A percentile compares a stretch with the other conserved stretches of the same genome.
Conservation (phyloP, 2,329 filamentous ascomycete genomes). For the Metarhizium guizhouense region DNA sequence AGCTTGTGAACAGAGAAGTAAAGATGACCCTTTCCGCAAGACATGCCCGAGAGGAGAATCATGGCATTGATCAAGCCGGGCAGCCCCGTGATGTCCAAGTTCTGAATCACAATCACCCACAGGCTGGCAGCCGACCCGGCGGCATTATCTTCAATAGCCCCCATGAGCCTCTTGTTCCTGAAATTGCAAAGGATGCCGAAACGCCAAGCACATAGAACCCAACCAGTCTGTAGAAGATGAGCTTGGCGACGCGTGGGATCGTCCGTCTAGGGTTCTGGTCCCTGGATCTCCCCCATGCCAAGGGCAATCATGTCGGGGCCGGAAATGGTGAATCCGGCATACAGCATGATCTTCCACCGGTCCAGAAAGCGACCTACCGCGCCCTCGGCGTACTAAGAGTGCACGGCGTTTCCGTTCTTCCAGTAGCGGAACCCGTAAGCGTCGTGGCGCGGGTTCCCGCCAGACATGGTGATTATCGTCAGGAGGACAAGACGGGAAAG, state of each 20-base stretch:
- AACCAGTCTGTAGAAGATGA: conserved; percentile 64
- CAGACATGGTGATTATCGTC: no score
- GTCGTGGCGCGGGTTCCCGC: conserved; percentile 57
- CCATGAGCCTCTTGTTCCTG: conserved; percentile 33
- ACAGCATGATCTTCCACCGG: conserved; percentile 46
- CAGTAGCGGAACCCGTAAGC: conserved; percentile 57
- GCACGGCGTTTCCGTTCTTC: conserved; percentile 24
- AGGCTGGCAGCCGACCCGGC: conserved; percentile 50
- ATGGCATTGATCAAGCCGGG: conserved; percentile 50
- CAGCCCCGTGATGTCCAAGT: conserved; percentile 40
- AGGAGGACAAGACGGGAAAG: conserved; percentile 46
- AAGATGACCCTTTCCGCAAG: conserved; percentile 38
- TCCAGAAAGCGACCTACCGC: conserved; percentile 30
- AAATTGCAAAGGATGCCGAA: conserved; percentile 46
- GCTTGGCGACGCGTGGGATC: conserved; percentile 62
- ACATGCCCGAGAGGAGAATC: conserved; percentile 45
- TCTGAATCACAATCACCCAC: conserved; percentile 51
- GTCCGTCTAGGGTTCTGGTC: conserved; percentile 49
- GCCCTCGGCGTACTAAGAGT: conserved; percentile 31
- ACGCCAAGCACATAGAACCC: conserved; percentile 62
- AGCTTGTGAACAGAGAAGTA: conserved; percentile 21
- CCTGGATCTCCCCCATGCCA: conserved; percentile 43
- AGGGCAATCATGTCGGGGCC: conserved; percentile 59
- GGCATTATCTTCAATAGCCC: conserved; percentile 35
- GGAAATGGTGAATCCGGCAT: conserved; percentile 59